These are phyloP conservation scores for Xylaria bambusicola DNA, from an alignment of 495 filamentous ascomycete species.

Conservation along the genomic window DNA sequence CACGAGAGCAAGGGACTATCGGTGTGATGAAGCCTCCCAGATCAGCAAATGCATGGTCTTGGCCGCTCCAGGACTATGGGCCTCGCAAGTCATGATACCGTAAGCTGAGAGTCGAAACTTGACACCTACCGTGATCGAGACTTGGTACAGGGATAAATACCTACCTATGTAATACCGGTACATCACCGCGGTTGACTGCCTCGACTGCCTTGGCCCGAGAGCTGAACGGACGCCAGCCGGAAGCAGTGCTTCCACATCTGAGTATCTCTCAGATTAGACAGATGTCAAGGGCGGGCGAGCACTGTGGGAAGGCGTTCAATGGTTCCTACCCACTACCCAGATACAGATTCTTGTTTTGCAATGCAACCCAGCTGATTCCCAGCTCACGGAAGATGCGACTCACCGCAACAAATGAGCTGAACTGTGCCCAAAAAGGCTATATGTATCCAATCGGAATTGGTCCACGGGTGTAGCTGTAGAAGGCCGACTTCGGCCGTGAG, in stretches of 20 bases:
- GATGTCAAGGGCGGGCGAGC: too few species aligned
- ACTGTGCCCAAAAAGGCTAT: background rate
- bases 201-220: background rate
- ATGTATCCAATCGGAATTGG: background rate
- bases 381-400: background rate
- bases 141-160: too few species aligned
- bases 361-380: background rate
- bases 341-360: background rate
- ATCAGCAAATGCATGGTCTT: background rate
- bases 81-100: background rate
- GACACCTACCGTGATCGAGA: background rate
- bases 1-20: conserved; percentile 5
- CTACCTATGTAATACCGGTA: too few species aligned
- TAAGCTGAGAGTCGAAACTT: conserved; percentile 7
- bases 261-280: background rate
- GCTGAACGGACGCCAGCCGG: background rate
- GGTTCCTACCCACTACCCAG: background rate
- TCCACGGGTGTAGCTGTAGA: background rate
- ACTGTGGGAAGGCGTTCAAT: background rate
- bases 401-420: conserved; percentile 12
- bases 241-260: conserved; percentile 8
- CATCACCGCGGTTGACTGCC: too few species aligned
- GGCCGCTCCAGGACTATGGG: background rate
- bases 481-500: conserved; percentile 10
- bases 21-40: background rate